phyloP scores from a whole-genome alignment of 2,329 filamentous ascomycete species.

The Nothophoma quercina region DNA sequence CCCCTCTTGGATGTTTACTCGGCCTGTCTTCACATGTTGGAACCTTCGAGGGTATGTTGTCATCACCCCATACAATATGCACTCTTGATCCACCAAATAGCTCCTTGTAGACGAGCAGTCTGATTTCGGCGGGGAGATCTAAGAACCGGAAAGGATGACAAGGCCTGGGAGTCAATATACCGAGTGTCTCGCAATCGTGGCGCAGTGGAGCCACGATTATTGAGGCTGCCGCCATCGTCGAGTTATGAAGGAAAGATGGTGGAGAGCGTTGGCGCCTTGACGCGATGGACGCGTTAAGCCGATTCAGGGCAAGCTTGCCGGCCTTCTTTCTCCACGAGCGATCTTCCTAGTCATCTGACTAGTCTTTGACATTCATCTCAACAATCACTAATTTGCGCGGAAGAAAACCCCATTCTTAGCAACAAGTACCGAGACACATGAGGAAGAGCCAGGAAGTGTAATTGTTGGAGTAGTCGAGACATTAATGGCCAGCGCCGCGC shows the following conservation, averaged over 20 bases:
- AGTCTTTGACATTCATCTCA: constrained; percentile 15
- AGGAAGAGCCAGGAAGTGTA: constrained; percentile 4
- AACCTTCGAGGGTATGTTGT: neutral
- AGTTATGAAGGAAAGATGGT: neutral
- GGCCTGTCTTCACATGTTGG: too few species aligned
- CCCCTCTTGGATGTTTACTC: too few species aligned
- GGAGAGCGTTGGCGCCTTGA: neutral
- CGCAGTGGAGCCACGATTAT: neutral
- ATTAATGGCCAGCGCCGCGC: constrained; percentile 42
- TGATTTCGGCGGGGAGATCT: neutral
- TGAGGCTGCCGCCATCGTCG: neutral
- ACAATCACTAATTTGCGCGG: constrained; percentile 4
- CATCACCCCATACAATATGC: neutral
- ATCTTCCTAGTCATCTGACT: constrained; percentile 15
- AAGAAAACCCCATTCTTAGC: constrained; percentile 1
- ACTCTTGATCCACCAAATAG: neutral
- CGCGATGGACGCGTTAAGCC: neutral
- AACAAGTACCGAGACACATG: constrained; percentile 1
- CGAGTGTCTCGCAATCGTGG: neutral
- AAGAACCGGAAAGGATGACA: neutral
- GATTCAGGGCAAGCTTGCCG: constrained; percentile 8
- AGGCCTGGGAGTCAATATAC: neutral
- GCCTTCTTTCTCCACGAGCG: neutral
- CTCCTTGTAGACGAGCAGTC: neutral
- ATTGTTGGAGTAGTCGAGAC: neutral